Evolutionary conservation across 2,329 filamentous ascomycete species (phyloP), one percentile per base, ranked within the genome.

Genomic region (Penicillium occitanis): DNA sequence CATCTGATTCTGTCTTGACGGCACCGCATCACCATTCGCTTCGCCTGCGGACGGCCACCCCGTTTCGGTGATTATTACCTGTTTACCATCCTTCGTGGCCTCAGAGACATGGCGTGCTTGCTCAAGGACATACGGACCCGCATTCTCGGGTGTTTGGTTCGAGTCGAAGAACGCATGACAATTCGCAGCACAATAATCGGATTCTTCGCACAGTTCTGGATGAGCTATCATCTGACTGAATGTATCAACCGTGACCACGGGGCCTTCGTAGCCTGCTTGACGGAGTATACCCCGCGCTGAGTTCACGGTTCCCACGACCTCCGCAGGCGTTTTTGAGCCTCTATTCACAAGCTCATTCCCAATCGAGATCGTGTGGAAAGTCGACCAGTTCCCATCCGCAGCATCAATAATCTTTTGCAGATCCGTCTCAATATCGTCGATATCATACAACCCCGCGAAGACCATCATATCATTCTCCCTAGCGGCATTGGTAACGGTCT

Each of bases 131-230:
- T 92, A 96, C 0, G 76, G 71, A 3, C 92, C 92, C 2, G 92
- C 88, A 37, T 86, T 77, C 0, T 80, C 77, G 0, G 91, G 85
- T 1, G 77, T 76, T 30, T 86, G 85, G 57, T 85, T 86, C 3
- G 82, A 78, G 71, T 96, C 90, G 77, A 95, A 96, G 84, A 93
- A 96, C 13, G 92, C 86, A 77, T 96, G 92, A 70, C 88, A 87
- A 78, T 97, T 96, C 75, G 90, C 86, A 17, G 91, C 90, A 73
- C 89, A 92, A 79, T 91, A 91, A 73, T 96, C 92, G 0, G 90
- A 91, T 55, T 82, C 83, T 30, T 87, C 77, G 79, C 92, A 96
- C 58, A 97, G 84, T 61, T 85, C 80, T 0, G 89, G 89, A 71
- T 94, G 85, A 61, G 81, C 78, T 58, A 88, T 80, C n/a, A 88